Evolutionary conservation across 345 rosid species (phyloP).

Genomic region (Melaleuca alternifolia): DNA sequence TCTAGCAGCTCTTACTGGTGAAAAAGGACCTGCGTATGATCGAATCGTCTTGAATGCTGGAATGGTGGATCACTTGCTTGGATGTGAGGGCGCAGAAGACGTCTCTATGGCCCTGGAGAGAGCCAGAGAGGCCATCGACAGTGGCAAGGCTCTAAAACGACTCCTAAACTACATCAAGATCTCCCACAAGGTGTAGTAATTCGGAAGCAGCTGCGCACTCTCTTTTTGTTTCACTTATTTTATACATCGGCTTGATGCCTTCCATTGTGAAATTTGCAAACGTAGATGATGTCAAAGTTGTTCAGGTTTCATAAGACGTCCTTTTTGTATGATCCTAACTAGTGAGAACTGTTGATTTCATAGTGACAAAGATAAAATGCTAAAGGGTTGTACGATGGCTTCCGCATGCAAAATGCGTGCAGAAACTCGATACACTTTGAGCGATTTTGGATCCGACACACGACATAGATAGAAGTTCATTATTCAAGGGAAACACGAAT

Average conservation of each 20-base stretch:
- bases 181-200: conserved; percentile 38
- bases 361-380: neutral
- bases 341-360: neutral
- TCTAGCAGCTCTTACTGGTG: conserved; percentile 63
- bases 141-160: conserved; percentile 72
- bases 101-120: conserved; percentile 54
- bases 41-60: conserved; percentile 84
- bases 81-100: conserved; percentile 81
- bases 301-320: neutral
- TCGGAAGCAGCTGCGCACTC: neutral
- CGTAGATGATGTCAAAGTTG: neutral
- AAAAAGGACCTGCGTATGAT: conserved; percentile 87
- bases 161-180: conserved; percentile 70
- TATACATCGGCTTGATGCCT: neutral
- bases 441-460: neutral
- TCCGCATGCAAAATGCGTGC: neutral
- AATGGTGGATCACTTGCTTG: conserved; percentile 80
- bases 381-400: neutral
- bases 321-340: neutral
- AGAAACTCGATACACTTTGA: neutral
- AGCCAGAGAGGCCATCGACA: conserved; percentile 87
- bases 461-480: neutral
- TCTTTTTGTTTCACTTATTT: neutral
- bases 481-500: neutral
- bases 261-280: neutral